These are phyloP conservation scores for Teratosphaeriaceae sp. DNA, from an alignment of 2,329 filamentous ascomycete species.

Conservation along the genomic window DNA sequence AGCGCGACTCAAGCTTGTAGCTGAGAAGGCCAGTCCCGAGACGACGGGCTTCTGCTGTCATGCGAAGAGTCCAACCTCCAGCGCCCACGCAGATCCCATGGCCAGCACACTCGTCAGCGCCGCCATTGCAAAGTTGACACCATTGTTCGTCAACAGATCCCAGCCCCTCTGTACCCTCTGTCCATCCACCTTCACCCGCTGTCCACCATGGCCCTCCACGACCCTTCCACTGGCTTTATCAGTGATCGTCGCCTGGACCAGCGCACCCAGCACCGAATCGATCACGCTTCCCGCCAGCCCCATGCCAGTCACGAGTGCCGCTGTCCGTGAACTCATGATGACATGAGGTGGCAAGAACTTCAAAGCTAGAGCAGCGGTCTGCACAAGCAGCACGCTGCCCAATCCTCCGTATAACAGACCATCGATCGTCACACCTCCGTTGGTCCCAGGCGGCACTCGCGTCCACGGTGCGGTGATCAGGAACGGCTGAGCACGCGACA, in stretches of 20 bases:
- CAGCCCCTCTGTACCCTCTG: slow-evolving; percentile 52
- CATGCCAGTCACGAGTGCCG: slow-evolving; percentile 53
- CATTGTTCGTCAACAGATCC: slow-evolving; percentile 87
- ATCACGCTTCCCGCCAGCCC: slow-evolving; percentile 74
- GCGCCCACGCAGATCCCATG: slow-evolving; percentile 52
- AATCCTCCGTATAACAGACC: slow-evolving; percentile 49
- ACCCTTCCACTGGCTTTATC: slow-evolving; percentile 81
- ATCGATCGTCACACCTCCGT: slow-evolving; percentile 76
- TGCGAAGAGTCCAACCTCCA: slow-evolving; percentile 3
- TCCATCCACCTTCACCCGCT: slow-evolving; percentile 42
- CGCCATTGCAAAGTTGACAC: slow-evolving; percentile 91
- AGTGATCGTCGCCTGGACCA: slow-evolving; percentile 78
- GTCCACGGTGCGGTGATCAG: slow-evolving; percentile 80
- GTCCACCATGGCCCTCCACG: slow-evolving; percentile 63
- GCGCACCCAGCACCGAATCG: slow-evolving; percentile 79
- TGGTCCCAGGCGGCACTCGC: slow-evolving; percentile 81
- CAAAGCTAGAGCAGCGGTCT: slow-evolving; percentile 51
- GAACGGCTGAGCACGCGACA: slow-evolving; percentile 67
- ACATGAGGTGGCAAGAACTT: slow-evolving; percentile 13
- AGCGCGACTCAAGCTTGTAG: no score
- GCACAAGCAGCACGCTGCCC: slow-evolving; percentile 52
- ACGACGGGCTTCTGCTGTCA: no score
- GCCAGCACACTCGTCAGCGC: slow-evolving; percentile 69
- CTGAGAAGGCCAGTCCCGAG: no score
- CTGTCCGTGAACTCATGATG: slow-evolving; percentile 10